Evolutionary conservation across 305 asterid species (phyloP).

Genomic region (Rubia occidens): DNA sequence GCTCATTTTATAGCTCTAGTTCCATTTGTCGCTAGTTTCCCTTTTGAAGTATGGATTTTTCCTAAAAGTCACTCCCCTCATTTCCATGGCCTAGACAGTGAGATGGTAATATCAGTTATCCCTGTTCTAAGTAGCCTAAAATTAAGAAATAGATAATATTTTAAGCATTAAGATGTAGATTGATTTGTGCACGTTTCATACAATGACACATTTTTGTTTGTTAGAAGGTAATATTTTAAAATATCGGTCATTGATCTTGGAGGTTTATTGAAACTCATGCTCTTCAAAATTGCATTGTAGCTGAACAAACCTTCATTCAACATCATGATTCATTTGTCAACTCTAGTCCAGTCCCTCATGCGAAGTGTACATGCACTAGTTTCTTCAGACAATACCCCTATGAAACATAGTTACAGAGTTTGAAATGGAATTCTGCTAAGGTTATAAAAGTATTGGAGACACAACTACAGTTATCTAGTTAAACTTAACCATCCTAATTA

Average conservation of each 20-base stretch:
- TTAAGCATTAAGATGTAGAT: not conserved
- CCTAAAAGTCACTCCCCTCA: conserved; percentile 67
- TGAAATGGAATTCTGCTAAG: conserved; percentile 71
- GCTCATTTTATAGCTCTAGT: conserved; percentile 53
- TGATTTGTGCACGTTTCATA: not conserved
- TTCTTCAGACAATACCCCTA: conserved; percentile 80
- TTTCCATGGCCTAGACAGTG: conserved; percentile 52
- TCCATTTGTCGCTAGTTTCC: conserved; percentile 68
- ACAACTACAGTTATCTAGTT: not conserved
- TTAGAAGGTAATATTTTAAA: not conserved
- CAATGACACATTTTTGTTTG: too few species aligned
- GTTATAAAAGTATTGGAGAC: conserved; percentile 42
- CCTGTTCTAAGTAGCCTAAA: not conserved
- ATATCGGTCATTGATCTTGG: conserved; percentile 77
- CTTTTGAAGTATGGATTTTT: conserved; percentile 86
- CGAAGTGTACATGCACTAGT: conserved; percentile 62
- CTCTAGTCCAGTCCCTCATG: conserved; percentile 32
- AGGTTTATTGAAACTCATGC: conserved; percentile 59
- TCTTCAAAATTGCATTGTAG: conserved; percentile 56
- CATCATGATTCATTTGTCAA: conserved; percentile 64
- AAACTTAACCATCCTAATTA: too few species aligned
- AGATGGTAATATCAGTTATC: conserved; percentile 40
- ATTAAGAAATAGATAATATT: too few species aligned
- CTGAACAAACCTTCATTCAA: conserved; percentile 78
- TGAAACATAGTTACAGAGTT: conserved; percentile 65